These are phyloP conservation scores for Citrus reticulata DNA, from an alignment of 345 rosid genomes.

Conservation along the genomic window DNA sequence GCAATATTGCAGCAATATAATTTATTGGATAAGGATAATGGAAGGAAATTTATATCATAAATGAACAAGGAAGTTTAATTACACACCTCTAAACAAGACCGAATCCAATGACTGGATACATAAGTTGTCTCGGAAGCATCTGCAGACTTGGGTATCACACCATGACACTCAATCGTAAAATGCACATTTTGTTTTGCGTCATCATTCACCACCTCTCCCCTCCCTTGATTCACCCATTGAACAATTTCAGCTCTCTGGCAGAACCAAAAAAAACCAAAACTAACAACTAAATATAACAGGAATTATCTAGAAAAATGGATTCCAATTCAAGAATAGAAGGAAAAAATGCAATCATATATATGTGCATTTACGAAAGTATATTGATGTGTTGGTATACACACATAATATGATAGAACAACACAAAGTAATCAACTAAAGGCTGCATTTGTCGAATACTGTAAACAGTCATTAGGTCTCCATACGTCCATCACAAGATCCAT, in stretches of 20 bases:
- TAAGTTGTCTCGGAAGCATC: conserved; percentile 30
- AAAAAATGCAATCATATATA: not conserved
- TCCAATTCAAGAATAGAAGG: not conserved
- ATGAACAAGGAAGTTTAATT: conserved; percentile 16
- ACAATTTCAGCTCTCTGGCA: conserved; percentile 74
- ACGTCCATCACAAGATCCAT: not conserved
- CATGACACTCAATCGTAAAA: conserved; percentile 80
- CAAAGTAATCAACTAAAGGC: not conserved
- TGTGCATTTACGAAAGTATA: too few relatives aligned
- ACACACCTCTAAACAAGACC: conserved; percentile 84
- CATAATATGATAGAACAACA: not conserved
- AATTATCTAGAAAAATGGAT: not conserved
- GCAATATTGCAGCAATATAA: not conserved
- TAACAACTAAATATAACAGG: not conserved
- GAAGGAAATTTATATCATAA: not conserved
- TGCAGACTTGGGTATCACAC: conserved; percentile 33
- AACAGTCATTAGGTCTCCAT: not conserved
- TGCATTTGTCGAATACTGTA: not conserved
- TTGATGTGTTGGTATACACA: not conserved
- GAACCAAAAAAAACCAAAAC: conserved; percentile 6
- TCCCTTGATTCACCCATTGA: conserved; percentile 88
- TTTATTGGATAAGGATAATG: not conserved
- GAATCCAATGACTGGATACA: conserved; percentile 94
- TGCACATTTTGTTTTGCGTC: conserved; percentile 31
- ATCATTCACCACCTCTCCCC: conserved; percentile 64